Conservation (phyloP, 805 yeast genomes). For the Maudiozyma bulderi region DNA sequence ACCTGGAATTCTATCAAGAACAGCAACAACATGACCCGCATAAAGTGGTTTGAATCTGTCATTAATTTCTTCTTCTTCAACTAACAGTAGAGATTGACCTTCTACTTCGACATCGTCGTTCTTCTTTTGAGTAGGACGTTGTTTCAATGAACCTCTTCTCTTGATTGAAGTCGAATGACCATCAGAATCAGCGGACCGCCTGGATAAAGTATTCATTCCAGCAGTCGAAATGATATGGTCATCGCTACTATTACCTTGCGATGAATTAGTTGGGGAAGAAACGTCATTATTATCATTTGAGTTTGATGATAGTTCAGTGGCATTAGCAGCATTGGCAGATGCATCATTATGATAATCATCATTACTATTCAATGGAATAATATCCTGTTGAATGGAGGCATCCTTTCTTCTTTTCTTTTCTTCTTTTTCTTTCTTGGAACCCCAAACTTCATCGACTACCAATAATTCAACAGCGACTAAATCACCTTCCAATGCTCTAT, state of each 20-base stretch:
- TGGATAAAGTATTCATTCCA: neutral
- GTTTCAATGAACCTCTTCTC: constrained; percentile 85
- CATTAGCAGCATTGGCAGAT: constrained; percentile 37
- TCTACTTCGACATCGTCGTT: constrained; percentile 98
- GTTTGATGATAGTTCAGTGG: constrained; percentile 8
- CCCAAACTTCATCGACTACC: constrained; percentile 97
- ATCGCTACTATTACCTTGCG: constrained; percentile 6
- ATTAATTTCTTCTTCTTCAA: constrained; percentile 91
- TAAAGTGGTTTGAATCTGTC: constrained; percentile 89
- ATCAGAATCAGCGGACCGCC: constrained; percentile 27
- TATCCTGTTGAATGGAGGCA: constrained; percentile 34
- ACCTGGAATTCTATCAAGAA: constrained; percentile 93
- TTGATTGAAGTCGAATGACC: constrained; percentile 29
- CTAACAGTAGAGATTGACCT: constrained; percentile 84
- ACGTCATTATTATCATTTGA: constrained; percentile 1
- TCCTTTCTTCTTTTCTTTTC: constrained; percentile 90
- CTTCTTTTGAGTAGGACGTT: constrained; percentile 93
- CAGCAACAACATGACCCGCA: constrained; percentile 98
- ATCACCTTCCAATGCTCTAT: constrained; percentile 95
- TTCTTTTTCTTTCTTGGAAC: constrained; percentile 89
- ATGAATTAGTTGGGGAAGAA: constrained; percentile 10
- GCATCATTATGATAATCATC: constrained; percentile 80
- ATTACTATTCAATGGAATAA: constrained; percentile 30
- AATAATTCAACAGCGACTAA: constrained; percentile 90
- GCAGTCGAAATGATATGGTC: constrained; percentile 9